These are phyloP conservation scores for Lyophyllum semitale DNA, from an alignment of 768 basidiomycete genomes.

Conservation along the genomic window DNA sequence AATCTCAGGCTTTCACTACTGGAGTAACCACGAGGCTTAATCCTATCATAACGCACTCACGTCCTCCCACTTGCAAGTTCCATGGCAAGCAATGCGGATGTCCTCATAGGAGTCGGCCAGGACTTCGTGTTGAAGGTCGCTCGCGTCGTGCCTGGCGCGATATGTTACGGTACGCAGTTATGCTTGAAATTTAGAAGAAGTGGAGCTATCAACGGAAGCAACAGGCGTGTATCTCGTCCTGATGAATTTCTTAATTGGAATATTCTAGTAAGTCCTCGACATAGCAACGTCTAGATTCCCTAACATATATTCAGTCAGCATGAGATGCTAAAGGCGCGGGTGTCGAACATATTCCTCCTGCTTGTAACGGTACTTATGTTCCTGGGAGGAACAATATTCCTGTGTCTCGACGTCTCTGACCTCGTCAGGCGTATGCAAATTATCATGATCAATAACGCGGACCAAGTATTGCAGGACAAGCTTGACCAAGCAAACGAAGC, in stretches of 20 bases:
- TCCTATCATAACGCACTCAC: background rate
- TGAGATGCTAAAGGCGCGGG: slow-evolving; percentile 11
- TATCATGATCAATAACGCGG: slow-evolving; percentile 23
- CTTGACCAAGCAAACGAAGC: slow-evolving; percentile 20
- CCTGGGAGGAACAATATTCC: slow-evolving; percentile 25
- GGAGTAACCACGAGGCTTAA: background rate
- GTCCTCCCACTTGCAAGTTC: background rate
- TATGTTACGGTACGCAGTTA: slow-evolving; percentile 18
- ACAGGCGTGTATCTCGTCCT: slow-evolving; percentile 21
- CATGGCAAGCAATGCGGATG: slow-evolving; percentile 18
- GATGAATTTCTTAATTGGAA: slow-evolving; percentile 13
- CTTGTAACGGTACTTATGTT: slow-evolving; percentile 28
- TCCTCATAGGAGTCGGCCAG: slow-evolving; percentile 15
- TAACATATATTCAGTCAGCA: slow-evolving; percentile 15
- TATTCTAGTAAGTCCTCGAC: slow-evolving; percentile 11
- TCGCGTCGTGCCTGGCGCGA: slow-evolving; percentile 18
- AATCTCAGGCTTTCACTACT: background rate
- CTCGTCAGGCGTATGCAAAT: slow-evolving; percentile 28
- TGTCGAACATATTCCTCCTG: slow-evolving; percentile 20
- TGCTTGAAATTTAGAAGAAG: background rate
- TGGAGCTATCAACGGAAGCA: background rate
- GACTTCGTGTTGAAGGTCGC: slow-evolving; percentile 21
- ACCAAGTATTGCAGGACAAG: slow-evolving; percentile 18
- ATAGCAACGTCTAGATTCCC: background rate
- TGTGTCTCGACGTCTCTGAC: slow-evolving; percentile 28